Conservation (phyloP, 2,329 filamentous ascomycete species). For the Periconia sp. region DNA sequence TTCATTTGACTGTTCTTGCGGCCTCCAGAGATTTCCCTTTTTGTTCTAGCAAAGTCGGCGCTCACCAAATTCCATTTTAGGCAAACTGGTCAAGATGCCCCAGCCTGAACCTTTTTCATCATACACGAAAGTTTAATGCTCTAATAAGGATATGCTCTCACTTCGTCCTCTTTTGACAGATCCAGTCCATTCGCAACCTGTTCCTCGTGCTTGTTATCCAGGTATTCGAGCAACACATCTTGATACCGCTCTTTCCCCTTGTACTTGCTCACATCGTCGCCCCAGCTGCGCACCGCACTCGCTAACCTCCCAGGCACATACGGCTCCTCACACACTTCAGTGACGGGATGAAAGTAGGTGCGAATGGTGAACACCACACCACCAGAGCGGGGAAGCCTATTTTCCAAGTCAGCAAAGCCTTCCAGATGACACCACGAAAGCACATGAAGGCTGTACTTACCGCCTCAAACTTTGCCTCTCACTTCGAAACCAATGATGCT, state of each 20-base stretch:
- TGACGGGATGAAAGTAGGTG: slow-evolving; percentile 78
- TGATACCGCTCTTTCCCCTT: slow-evolving; percentile 79
- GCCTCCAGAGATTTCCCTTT: too few relatives aligned
- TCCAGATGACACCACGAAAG: neutral
- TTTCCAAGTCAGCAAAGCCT: neutral
- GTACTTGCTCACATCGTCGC: slow-evolving; percentile 75
- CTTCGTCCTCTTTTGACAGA: slow-evolving; percentile 64
- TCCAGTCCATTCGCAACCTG: slow-evolving; percentile 73
- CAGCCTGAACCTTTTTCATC: too few relatives aligned
- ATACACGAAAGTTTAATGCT: too few relatives aligned
- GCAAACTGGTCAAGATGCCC: too few relatives aligned
- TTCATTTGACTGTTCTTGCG: too few relatives aligned
- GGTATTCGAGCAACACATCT: slow-evolving; percentile 74
- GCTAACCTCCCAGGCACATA: slow-evolving; percentile 81
- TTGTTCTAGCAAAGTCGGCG: too few relatives aligned
- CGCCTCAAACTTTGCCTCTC: slow-evolving; percentile 75
- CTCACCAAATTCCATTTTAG: too few relatives aligned
- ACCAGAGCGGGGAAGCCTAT: slow-evolving; percentile 52
- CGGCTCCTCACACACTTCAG: slow-evolving; percentile 70
- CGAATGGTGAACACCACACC: slow-evolving; percentile 74
- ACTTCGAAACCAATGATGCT: slow-evolving; percentile 77
- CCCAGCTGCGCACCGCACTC: slow-evolving; percentile 81
- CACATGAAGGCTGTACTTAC: slow-evolving; percentile 21
- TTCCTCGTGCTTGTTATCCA: slow-evolving; percentile 76
- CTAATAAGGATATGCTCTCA: slow-evolving; percentile 66